Evolutionary conservation across 495 filamentous ascomycete genomes (phyloP).

Genomic region (Cercophora newfieldiana): DNA sequence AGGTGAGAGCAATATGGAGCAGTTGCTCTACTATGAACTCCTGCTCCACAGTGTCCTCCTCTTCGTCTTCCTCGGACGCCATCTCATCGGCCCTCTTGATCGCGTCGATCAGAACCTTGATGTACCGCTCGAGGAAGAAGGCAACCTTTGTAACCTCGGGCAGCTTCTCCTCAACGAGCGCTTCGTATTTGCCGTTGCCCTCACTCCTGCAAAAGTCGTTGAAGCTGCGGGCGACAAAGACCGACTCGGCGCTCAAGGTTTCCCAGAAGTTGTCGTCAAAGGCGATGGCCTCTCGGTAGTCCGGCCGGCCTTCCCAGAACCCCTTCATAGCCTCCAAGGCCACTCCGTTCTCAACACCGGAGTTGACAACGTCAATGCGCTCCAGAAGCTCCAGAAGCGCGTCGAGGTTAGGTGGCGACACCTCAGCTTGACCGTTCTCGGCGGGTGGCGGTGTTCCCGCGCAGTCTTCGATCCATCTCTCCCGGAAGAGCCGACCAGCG

Average conservation of each 20-base stretch:
- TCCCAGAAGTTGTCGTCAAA: slow-evolving; percentile 92
- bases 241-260: slow-evolving; percentile 75
- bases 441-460: slow-evolving; percentile 60
- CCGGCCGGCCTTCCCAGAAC: slow-evolving; percentile 92
- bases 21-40: slow-evolving; percentile 96
- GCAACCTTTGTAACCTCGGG: slow-evolving; percentile 91
- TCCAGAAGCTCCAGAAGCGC: slow-evolving; percentile 87
- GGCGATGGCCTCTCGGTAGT: slow-evolving; percentile 77
- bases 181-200: slow-evolving; percentile 68
- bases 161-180: slow-evolving; percentile 83
- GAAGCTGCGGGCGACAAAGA: slow-evolving; percentile 86
- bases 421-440: slow-evolving; percentile 47
- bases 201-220: slow-evolving; percentile 84
- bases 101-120: slow-evolving; percentile 70
- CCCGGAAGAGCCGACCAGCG: slow-evolving; percentile 83
- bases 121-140: slow-evolving; percentile 75
- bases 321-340: slow-evolving; percentile 88
- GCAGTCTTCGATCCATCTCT: slow-evolving; percentile 95
- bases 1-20: slow-evolving; percentile 82
- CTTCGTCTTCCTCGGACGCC: slow-evolving; percentile 57
- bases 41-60: slow-evolving; percentile 76
- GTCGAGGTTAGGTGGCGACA: slow-evolving; percentile 65
- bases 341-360: slow-evolving; percentile 85
- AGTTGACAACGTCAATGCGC: slow-evolving; percentile 88
- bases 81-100: slow-evolving; percentile 57